These are phyloP conservation scores for Penicillium concentricum DNA, from an alignment of 2,329 filamentous ascomycete species.

Conservation along the genomic window DNA sequence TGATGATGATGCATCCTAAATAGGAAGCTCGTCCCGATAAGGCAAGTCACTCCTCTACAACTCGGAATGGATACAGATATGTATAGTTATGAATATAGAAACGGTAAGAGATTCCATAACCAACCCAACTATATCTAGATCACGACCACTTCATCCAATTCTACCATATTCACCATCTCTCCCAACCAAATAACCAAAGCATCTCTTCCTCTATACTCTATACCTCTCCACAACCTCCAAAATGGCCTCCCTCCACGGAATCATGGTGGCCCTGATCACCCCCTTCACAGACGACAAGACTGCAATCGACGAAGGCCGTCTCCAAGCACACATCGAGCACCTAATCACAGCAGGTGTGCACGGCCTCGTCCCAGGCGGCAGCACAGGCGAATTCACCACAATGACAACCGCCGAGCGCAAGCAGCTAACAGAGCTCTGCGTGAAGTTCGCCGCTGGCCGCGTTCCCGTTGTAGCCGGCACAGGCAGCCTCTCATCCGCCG, in stretches of 20 bases:
- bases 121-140: constrained; percentile 10
- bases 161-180: background rate
- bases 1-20: background rate
- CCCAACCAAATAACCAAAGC: background rate
- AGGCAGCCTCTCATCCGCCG: constrained; percentile 45
- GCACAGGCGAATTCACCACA: constrained; percentile 53
- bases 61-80: background rate
- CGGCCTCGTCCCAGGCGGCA: constrained; percentile 53
- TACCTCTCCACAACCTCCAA: constrained; percentile 1
- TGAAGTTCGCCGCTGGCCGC: constrained; percentile 27
- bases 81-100: background rate
- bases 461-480: constrained; percentile 32
- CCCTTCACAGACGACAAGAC: constrained; percentile 47
- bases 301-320: constrained; percentile 42
- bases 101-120: background rate
- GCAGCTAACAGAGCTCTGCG: constrained; percentile 39
- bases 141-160: background rate
- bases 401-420: constrained; percentile 48
- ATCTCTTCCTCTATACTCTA: background rate
- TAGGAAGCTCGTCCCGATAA: background rate
- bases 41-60: background rate
- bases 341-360: constrained; percentile 49
- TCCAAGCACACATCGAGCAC: constrained; percentile 48
- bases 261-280: constrained; percentile 52
- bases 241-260: constrained; percentile 35